phyloP scores from a whole-genome alignment of 1,284 basidiomycete genomes.

The Ustilago cynodontis region DNA sequence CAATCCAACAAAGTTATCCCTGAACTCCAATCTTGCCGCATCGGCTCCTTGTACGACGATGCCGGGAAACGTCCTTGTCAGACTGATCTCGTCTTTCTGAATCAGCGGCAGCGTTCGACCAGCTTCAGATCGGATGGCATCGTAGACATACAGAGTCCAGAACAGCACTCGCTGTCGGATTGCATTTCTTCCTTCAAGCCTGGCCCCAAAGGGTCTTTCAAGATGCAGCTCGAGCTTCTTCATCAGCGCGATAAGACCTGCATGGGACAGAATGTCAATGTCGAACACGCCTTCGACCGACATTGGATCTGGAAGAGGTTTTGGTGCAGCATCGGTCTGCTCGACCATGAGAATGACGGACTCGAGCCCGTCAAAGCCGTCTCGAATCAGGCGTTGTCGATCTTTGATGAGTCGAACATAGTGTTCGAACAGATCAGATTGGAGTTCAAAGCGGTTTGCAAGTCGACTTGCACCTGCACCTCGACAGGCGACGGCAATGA shows the following conservation, averaged over 20 bases:
- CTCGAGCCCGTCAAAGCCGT: slow-evolving; percentile 37
- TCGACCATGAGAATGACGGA: slow-evolving; percentile 39
- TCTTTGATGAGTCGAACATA: slow-evolving; percentile 39
- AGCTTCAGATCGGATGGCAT: slow-evolving; percentile 42
- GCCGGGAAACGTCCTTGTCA: slow-evolving; percentile 5
- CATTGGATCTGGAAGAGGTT: slow-evolving; percentile 30
- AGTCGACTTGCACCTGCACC: slow-evolving; percentile 24
- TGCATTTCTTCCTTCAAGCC: slow-evolving; percentile 30
- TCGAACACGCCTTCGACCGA: slow-evolving; percentile 32
- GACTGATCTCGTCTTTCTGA: slow-evolving; percentile 22
- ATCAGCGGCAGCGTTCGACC: slow-evolving; percentile 30
- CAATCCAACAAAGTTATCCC: slow-evolving; percentile 29
- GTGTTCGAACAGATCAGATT: slow-evolving; percentile 27
- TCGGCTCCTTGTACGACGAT: background rate
- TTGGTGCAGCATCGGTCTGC: slow-evolving; percentile 16
- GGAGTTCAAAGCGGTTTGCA: slow-evolving; percentile 42
- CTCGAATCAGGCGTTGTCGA: slow-evolving; percentile 28
- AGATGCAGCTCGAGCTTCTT: slow-evolving; percentile 43
- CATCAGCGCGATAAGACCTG: slow-evolving; percentile 35
- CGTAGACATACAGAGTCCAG: slow-evolving; percentile 46
- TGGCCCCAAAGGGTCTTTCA: slow-evolving; percentile 27
- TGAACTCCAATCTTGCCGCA: slow-evolving; percentile 11
- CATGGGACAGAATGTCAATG: slow-evolving; percentile 31
- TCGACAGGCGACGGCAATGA: slow-evolving; percentile 36
- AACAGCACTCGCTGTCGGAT: slow-evolving; percentile 36